Conservation (phyloP, 2,329 filamentous ascomycete species). For the Ophiostoma triangulosporum region DNA sequence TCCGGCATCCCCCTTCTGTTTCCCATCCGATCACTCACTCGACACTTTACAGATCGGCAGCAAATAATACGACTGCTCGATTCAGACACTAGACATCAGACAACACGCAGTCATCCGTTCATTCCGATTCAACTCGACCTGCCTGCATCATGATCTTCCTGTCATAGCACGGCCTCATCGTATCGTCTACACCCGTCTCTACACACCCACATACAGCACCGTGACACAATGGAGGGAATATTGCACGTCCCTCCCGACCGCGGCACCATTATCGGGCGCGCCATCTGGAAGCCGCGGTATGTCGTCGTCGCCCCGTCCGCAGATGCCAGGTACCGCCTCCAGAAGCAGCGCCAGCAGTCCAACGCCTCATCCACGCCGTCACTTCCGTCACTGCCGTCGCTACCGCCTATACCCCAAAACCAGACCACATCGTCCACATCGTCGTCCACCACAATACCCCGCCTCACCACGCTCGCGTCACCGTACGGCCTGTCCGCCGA, state of each 20-base stretch:
- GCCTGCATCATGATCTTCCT: neutral
- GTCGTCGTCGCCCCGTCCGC: constrained; percentile 37
- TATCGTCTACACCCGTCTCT: neutral
- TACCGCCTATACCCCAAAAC: constrained; percentile 16
- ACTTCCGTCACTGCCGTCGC: constrained; percentile 17
- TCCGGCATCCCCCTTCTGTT: neutral
- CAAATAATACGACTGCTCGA: no score
- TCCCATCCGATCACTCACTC: no score
- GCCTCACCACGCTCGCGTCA: constrained; percentile 20
- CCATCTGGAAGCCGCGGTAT: constrained; percentile 46
- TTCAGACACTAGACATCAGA: no score
- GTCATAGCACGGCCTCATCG: neutral
- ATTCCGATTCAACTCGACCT: neutral
- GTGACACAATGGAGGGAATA: constrained; percentile 32
- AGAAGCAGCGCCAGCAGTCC: constrained; percentile 5
- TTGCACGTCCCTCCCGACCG: constrained; percentile 38
- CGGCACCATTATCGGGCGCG: constrained; percentile 36
- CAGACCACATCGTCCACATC: no score
- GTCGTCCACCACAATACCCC: neutral
- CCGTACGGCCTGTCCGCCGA: constrained; percentile 21
- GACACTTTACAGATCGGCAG: no score
- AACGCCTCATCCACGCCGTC: constrained; percentile 2
- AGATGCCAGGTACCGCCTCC: constrained; percentile 20
- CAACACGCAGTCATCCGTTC: no score
- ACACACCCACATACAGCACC: neutral